phyloP scores from a whole-genome alignment of 1,284 basidiomycete genomes.

The Ganoderma meredithae region DNA sequence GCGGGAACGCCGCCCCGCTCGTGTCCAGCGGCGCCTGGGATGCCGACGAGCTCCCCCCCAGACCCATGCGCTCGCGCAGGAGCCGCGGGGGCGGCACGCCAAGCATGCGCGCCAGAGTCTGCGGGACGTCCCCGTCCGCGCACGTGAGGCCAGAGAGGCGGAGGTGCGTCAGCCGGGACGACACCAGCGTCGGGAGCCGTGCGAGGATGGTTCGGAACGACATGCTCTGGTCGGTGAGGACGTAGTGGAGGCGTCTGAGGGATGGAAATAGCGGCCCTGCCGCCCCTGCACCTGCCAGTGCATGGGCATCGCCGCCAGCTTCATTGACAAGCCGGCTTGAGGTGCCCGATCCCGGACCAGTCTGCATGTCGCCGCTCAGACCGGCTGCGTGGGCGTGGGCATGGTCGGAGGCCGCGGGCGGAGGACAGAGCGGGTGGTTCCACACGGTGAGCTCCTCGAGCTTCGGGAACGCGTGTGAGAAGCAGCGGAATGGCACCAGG shows the following conservation, averaged over 20 bases:
- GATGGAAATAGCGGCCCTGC: conserved; percentile 5
- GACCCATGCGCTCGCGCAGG: conserved; percentile 8
- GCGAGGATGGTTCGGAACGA: conserved; percentile 5
- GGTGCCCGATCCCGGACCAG: neutral
- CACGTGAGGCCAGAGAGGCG: conserved; percentile 19
- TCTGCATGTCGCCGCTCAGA: too few species aligned
- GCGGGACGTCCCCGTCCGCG: conserved; percentile 11
- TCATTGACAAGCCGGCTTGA: neutral
- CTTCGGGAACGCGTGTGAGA: conserved; percentile 8
- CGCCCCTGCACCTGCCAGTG: neutral
- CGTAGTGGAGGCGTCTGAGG: conserved; percentile 10
- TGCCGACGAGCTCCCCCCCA: neutral
- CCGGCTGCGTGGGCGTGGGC: neutral
- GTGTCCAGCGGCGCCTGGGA: conserved; percentile 10
- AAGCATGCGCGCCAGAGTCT: conserved; percentile 12
- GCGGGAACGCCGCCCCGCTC: conserved; percentile 13
- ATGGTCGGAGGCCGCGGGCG: neutral
- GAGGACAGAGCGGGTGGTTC: conserved; percentile 15
- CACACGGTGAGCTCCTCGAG: conserved; percentile 20
- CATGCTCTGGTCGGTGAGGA: conserved; percentile 11
- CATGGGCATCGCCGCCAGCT: neutral
- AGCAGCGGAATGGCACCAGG: conserved; percentile 3
- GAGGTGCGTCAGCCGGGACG: conserved; percentile 17
- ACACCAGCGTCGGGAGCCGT: conserved; percentile 8
- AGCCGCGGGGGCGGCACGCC: conserved; percentile 10